Percentiles rank a stretch among this genome's conserved stretches.
Conservation (phyloP, 805 yeast genomes). For the Torulaspora quercuum region DNA sequence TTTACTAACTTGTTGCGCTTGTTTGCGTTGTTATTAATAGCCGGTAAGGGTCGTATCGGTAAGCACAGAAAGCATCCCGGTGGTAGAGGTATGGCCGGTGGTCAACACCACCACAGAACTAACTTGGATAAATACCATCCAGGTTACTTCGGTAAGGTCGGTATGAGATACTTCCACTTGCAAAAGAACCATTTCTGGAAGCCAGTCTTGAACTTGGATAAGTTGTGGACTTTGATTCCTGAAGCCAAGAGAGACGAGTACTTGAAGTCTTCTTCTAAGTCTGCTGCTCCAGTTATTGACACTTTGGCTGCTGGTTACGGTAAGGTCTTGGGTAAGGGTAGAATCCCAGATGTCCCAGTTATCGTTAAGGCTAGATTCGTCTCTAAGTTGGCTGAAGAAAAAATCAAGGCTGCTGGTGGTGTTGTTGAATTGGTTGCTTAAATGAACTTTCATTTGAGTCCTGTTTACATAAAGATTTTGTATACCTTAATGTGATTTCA, state of each 20-base stretch:
- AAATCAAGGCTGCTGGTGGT: constrained; percentile 99
- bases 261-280: constrained; percentile 75
- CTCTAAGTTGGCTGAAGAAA: constrained; percentile 98
- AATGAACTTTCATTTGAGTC: constrained; percentile 38
- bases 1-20: constrained; percentile 16
- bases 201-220: constrained; percentile 97
- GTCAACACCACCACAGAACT: constrained; percentile 99
- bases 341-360: constrained; percentile 96
- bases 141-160: constrained; percentile 99
- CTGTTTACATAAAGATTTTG: too few species aligned
- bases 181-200: constrained; percentile 93
- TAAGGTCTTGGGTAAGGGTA: constrained; percentile 99
- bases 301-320: constrained; percentile 99
- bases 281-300: constrained; percentile 98
- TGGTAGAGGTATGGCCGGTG: constrained; percentile 99
- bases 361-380: constrained; percentile 99
- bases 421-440: constrained; percentile 99
- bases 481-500: constrained; percentile 6
- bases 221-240: constrained; percentile 95
- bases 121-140: constrained; percentile 99
- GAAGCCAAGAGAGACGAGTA: constrained; percentile 91
- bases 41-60: constrained; percentile 99
- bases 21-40: constrained; percentile 40
- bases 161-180: constrained; percentile 99
- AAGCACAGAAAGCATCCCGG: constrained; percentile 99